Evolutionary conservation across 1,284 basidiomycete genomes (phyloP).

Genomic region (Malassezia furfur): DNA sequence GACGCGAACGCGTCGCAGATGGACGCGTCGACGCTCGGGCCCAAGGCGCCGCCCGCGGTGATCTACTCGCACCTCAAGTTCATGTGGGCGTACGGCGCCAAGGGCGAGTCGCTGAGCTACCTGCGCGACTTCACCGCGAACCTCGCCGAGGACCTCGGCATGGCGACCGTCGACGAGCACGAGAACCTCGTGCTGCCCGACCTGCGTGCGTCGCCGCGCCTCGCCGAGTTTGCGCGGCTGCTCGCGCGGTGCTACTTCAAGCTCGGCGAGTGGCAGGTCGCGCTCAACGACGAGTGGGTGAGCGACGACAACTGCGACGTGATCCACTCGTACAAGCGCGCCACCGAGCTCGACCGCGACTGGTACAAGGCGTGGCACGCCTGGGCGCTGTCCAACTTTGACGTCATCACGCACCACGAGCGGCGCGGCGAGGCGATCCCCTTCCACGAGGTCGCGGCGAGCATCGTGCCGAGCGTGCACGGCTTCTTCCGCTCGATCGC

Average conservation of each 20-base stretch:
- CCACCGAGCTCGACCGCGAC: slow-evolving; percentile 79
- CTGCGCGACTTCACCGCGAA: slow-evolving; percentile 72
- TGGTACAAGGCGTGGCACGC: slow-evolving; percentile 99
- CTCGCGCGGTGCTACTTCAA: slow-evolving; percentile 97
- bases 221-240: slow-evolving; percentile 68
- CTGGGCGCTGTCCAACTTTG: slow-evolving; percentile 94
- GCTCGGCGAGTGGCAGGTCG: slow-evolving; percentile 83
- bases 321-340: slow-evolving; percentile 66
- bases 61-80: slow-evolving; percentile 95
- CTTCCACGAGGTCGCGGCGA: slow-evolving; percentile 63
- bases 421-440: slow-evolving; percentile 59
- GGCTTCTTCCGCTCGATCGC: slow-evolving; percentile 91
- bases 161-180: slow-evolving; percentile 49
- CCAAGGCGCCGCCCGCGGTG: slow-evolving; percentile 69
- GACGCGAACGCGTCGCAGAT: slow-evolving; percentile 24
- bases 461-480: slow-evolving; percentile 89
- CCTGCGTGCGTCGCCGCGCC: slow-evolving; percentile 35
- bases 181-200: slow-evolving; percentile 34
- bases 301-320: slow-evolving; percentile 43
- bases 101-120: slow-evolving; percentile 71
- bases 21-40: slow-evolving; percentile 32
- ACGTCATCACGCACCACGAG: slow-evolving; percentile 60
- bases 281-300: slow-evolving; percentile 67
- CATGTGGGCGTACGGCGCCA: slow-evolving; percentile 81
- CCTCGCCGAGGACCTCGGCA: slow-evolving; percentile 62